phyloP scores from a whole-genome alignment of 495 filamentous ascomycete genomes.

The Elaphomyces granulatus region DNA sequence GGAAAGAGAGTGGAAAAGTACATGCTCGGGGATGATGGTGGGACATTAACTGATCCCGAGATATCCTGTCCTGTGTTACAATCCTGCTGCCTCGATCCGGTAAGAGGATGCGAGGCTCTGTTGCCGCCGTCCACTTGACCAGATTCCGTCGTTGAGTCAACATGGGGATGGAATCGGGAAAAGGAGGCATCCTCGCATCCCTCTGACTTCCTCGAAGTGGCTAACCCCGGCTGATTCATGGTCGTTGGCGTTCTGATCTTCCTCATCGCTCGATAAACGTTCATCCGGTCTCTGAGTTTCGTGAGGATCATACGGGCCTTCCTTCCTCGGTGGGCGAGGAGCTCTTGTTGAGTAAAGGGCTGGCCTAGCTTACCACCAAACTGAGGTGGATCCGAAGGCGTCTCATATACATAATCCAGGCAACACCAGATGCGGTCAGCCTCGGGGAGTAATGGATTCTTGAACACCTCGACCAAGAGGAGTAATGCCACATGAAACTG shows the following conservation, averaged over 20 bases:
- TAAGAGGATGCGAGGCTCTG: no score
- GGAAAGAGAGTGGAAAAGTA: no score
- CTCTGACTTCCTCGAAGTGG: no score
- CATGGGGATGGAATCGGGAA: no score
- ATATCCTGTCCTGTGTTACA: no score
- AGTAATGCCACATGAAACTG: constrained; percentile 35
- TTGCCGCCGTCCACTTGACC: no score
- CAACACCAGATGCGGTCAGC: constrained; percentile 53
- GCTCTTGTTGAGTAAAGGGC: constrained; percentile 1
- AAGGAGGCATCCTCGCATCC: no score
- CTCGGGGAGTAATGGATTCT: constrained; percentile 37
- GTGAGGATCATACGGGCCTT: constrained; percentile 28
- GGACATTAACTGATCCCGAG: no score
- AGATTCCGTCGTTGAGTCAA: no score
- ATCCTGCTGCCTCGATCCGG: no score
- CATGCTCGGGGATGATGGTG: no score
- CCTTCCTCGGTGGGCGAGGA: constrained; percentile 10
- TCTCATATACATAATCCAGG: constrained; percentile 52
- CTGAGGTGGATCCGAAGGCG: not conserved
- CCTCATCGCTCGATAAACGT: constrained; percentile 22
- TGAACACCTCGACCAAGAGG: constrained; percentile 36
- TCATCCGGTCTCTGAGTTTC: constrained; percentile 23
- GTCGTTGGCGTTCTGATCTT: constrained; percentile 20
- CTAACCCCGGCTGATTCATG: no score
- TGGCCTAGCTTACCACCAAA: not conserved